Base-by-base conservation (phyloP, 2,329 filamentous ascomycete genomes). In the Sporothrix variecibatus region DNA sequence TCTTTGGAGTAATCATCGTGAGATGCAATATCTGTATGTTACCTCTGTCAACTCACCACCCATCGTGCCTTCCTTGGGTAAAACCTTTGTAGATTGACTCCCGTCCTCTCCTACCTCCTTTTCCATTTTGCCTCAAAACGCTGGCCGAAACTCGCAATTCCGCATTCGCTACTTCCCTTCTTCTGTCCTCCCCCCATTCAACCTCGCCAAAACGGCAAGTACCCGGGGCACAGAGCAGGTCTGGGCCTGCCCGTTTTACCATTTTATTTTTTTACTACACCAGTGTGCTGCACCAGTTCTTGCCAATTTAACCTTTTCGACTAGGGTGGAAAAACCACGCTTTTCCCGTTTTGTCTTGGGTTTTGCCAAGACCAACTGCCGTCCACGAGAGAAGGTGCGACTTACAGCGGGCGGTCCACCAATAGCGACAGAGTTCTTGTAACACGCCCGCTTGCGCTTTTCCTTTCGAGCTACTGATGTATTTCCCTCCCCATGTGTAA, bases 331-430 rank as follows among this genome's bases (percentile, higher is more conserved):
- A 28, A 28, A 67, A 46, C 11, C 62, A 46, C 23, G 62, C 62
- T 65, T 34, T 67, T 46, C 38, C 62, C 3, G 38, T 67, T 67
- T 67, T 15, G 62, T 43, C 5, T 5, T 65, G 34, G 60, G 23
- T 26, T 40, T 43, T 64, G 60, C 60, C 60, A 65, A 65, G 60
- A 65, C 26, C 17, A 67, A 49, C 40, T 68, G 65, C 65, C 65
- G 65, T 51, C 26, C 23, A 34, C 12, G 4, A 34, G 43, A 31
- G 64, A 20, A 64, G 43, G 67, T 38, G 46, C 67, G 20, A 38
- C 65, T 51, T 51, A 34, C 17, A 68, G 26, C 26, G 3, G 26
- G 20, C 12, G n/a, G 12, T 67, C 38, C 64, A 31, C 64, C 64
- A 68, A 68, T 68, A 49, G 40, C 40, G 17, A 31, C 23, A 9